These are phyloP conservation scores for Cucumis cinereus DNA, from an alignment of 306 rosid genomes.

Conservation along the genomic window DNA sequence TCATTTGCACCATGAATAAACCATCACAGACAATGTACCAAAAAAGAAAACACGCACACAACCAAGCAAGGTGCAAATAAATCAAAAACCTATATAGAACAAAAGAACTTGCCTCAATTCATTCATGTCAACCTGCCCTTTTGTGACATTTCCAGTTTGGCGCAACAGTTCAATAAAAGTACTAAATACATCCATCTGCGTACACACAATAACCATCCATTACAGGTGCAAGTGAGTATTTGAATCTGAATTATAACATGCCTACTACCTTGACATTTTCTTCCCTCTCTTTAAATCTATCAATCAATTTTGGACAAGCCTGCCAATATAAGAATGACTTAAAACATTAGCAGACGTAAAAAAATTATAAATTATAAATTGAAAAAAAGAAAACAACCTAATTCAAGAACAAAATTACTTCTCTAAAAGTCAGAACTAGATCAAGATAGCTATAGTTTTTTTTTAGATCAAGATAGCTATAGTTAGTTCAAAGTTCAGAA, in stretches of 20 bases:
- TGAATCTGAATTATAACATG: not conserved
- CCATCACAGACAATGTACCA: not conserved
- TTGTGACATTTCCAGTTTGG: constrained; percentile 97
- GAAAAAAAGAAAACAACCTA: not conserved
- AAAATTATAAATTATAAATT: not conserved
- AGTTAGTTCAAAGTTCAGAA: not conserved
- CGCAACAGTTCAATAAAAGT: constrained; percentile 92
- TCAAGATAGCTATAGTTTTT: not conserved
- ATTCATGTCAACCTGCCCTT: constrained; percentile 70
- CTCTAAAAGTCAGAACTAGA: not conserved
- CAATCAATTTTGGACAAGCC: constrained; percentile 99
- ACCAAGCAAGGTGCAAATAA: not conserved
- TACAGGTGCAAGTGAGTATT: not conserved
- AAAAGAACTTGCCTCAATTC: constrained; percentile 61
- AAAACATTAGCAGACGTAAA: not conserved
- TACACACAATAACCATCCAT: constrained; percentile 23
- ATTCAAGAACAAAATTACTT: not conserved
- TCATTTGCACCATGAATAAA: not conserved
- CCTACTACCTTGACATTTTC: constrained; percentile 92
- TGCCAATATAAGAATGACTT: constrained; percentile 13
- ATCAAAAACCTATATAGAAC: constrained; percentile 5
- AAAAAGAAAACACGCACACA: not conserved
- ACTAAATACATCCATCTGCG: constrained; percentile 94
- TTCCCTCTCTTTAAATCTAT: constrained; percentile 96
- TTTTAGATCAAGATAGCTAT: not conserved